Percentiles rank a stretch among this genome's conserved stretches.
These are phyloP conservation scores for Trichoderma pleuroti DNA, from an alignment of 2,329 filamentous ascomycete species.

Conservation along the genomic window DNA sequence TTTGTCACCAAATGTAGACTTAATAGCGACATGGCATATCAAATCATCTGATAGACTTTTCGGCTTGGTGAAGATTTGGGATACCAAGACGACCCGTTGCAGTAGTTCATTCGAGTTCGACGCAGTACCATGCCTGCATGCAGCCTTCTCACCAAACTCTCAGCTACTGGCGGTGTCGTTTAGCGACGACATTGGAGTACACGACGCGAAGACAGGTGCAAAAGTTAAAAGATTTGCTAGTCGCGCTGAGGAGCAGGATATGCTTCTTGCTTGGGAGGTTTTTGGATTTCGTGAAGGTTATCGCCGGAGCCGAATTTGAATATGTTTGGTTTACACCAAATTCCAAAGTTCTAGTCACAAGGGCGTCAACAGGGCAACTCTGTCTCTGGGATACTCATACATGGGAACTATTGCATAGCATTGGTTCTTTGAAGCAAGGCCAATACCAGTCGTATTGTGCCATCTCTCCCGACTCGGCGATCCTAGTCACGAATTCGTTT, in stretches of 20 bases:
- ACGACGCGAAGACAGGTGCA: not conserved
- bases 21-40: not conserved
- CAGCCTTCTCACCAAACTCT: not conserved
- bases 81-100: not conserved
- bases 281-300: too few relatives aligned
- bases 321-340: not conserved
- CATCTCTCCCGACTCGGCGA: not conserved
- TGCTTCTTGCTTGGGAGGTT: too few relatives aligned
- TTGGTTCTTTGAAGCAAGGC: too few relatives aligned
- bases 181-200: not conserved
- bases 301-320: not conserved
- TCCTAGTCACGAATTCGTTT: rapidly evolving
- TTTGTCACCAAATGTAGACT: not conserved
- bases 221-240: too few relatives aligned
- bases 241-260: too few relatives aligned
- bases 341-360: not conserved
- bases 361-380: rapidly evolving
- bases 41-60: too few relatives aligned
- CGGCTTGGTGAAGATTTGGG: not conserved
- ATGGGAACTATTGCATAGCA: not conserved
- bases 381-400: not conserved
- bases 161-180: not conserved
- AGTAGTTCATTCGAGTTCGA: not conserved
- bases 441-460: too few relatives aligned
- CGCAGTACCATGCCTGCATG: rapidly evolving